Evolutionary conservation across 75 land plant species (phyloP), one percentile per base, ranked within the genome.

Genomic region (Pinus albicaulis): DNA sequence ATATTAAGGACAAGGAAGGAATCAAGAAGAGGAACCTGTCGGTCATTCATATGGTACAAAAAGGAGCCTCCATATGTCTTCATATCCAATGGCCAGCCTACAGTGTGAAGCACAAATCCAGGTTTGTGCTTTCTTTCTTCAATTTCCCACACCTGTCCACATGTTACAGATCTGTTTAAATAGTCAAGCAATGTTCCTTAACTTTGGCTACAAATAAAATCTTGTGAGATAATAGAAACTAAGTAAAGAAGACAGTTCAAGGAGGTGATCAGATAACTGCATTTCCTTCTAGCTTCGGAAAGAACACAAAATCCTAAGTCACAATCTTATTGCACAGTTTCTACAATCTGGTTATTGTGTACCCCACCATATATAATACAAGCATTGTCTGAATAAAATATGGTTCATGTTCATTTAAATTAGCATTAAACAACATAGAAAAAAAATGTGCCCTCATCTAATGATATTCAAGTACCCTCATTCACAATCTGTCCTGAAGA

Each of bases 21-120:
- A 76, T 23, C 12, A 77, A 19, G 24, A 23, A 48, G 65, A 68
- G 59, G 31, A 83, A 85, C 99, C 93, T 89, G 94, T 69, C 84
- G 85, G 78, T 97, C 87, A 26, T 92, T 87, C 98, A 97, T 92
- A 81, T 97, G 99, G 72, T 97, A 97, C 15, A 97, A 57, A 84
- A 97, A 97, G 23, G 89, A 85, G 41, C 99, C 99, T 6, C 99
- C 99, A 75, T 97, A 97, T 59, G 99, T 97, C 74, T 84, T 91
- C 14, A 19, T 66, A 68, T 97, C 89, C 75, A 97, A 84, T 22
- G 99, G 99, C 98, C 98, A 97, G 74, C 99, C 99, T 11, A 97
- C 28, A 56, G 95, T 89, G 75, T 97, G 99, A 23, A 97, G 80
- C 73, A 95, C 95, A 80, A 75, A 77, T n/a, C 99, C 98, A 72